These are phyloP conservation scores for Globisporangium rhizosaccharum DNA, from an alignment of 352 stramenopile genomes.

Conservation along the genomic window DNA sequence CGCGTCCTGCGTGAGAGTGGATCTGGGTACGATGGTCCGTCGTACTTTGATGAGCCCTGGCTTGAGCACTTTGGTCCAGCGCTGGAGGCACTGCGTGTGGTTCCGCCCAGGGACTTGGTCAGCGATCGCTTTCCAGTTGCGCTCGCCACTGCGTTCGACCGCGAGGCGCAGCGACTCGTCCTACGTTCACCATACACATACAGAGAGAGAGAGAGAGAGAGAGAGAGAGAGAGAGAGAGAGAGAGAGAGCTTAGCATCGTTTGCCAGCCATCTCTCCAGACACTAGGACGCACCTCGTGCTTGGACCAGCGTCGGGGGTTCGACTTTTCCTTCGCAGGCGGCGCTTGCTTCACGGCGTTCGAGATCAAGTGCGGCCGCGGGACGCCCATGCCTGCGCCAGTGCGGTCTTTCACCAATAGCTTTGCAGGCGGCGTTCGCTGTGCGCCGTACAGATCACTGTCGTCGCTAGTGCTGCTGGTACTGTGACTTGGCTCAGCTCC, in stretches of 20 bases:
- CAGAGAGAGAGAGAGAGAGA: not conserved
- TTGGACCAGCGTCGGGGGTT: constrained; percentile 83
- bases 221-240: too few relatives aligned
- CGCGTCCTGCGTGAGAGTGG: too few relatives aligned
- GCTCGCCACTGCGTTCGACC: constrained; percentile 81
- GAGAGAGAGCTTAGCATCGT: not conserved
- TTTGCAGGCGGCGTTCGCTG: constrained; percentile 30
- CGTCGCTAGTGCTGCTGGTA: not conserved
- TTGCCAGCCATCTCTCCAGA: not conserved
- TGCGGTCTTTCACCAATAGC: constrained; percentile 75
- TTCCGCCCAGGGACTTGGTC: constrained; percentile 88
- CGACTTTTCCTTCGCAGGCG: constrained; percentile 80
- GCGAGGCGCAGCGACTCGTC: constrained; percentile 79
- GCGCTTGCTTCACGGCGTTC: constrained; percentile 71
- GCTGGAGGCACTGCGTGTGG: constrained; percentile 91
- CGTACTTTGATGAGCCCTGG: constrained; percentile 87
- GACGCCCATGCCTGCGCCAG: constrained; percentile 64
- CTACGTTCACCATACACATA: constrained; percentile 10
- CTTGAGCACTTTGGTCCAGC: constrained; percentile 92
- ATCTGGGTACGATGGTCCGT: not conserved
- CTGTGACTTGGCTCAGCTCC: not conserved
- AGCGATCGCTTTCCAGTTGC: constrained; percentile 90
- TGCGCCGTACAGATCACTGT: not conserved
- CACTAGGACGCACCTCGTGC: constrained; percentile 28
- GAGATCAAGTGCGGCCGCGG: constrained; percentile 64